Percentiles rank a stretch among this genome's conserved stretches.
Evolutionary conservation across 495 filamentous ascomycete genomes (phyloP).

Genomic region (Talaromyces nanjingensis): DNA sequence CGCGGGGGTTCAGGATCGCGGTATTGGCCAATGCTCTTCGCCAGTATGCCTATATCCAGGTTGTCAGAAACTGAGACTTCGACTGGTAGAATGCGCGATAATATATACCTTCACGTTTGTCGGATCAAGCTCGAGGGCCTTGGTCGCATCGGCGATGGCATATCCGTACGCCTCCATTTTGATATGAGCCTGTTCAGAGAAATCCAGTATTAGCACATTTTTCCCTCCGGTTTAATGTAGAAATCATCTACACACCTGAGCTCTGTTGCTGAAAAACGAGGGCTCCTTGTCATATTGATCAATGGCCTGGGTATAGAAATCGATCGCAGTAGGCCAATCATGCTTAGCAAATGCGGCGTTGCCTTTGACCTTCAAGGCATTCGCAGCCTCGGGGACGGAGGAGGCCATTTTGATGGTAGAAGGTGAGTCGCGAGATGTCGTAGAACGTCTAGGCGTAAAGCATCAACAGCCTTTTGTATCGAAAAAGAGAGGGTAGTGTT

Average conservation of each 20-base stretch:
- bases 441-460: slow-evolving; percentile 5
- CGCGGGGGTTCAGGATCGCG: slow-evolving; percentile 78
- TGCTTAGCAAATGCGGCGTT: slow-evolving; percentile 87
- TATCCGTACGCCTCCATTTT: slow-evolving; percentile 93
- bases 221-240: background rate
- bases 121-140: slow-evolving; percentile 87
- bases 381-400: slow-evolving; percentile 56
- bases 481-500: background rate
- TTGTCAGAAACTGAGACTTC: background rate
- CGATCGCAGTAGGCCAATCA: slow-evolving; percentile 79
- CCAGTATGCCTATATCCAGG: slow-evolving; percentile 72
- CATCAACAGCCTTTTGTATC: background rate
- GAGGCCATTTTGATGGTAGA: slow-evolving; percentile 35
- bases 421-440: slow-evolving; percentile 12
- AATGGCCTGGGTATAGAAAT: slow-evolving; percentile 87
- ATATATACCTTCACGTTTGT: slow-evolving; percentile 68
- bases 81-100: background rate
- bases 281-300: slow-evolving; percentile 76
- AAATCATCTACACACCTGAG: slow-evolving; percentile 59
- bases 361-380: slow-evolving; percentile 82
- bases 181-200: slow-evolving; percentile 64
- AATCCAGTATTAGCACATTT: slow-evolving; percentile 9
- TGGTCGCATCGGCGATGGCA: slow-evolving; percentile 87
- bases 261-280: slow-evolving; percentile 87
- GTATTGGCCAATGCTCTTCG: slow-evolving; percentile 84